These are phyloP conservation scores for Hygrocybe coccinea DNA, from an alignment of 768 basidiomycete species.

Conservation along the genomic window DNA sequence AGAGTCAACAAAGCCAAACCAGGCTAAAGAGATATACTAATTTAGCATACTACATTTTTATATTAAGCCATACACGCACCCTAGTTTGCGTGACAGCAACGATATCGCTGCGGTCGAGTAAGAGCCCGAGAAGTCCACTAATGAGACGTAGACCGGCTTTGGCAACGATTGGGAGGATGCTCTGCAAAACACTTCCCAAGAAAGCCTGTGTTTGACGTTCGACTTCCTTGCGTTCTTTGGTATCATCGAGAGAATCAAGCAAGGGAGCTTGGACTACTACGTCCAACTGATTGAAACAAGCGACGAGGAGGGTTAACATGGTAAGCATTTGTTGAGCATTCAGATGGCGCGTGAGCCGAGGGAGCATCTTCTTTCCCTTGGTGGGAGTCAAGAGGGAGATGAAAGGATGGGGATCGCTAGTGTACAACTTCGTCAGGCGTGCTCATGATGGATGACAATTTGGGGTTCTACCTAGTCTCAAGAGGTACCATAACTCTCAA, in stretches of 20 bases:
- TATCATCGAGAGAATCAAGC: slow-evolving; percentile 64
- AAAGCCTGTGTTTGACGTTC: slow-evolving; percentile 92
- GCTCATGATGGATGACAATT: background rate
- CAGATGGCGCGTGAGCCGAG: slow-evolving; percentile 82
- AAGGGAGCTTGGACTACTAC: slow-evolving; percentile 75
- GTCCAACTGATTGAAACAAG: slow-evolving; percentile 91
- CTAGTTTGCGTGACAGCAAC: slow-evolving; percentile 70
- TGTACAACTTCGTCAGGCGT: background rate
- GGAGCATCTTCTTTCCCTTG: slow-evolving; percentile 91
- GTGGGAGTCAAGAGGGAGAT: slow-evolving; percentile 81
- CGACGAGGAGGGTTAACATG: slow-evolving; percentile 84
- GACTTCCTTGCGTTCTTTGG: slow-evolving; percentile 56
- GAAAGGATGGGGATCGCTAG: slow-evolving; percentile 92
- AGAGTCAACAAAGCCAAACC: slow-evolving; percentile 87
- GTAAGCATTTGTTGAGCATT: slow-evolving; percentile 76
- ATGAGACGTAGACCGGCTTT: slow-evolving; percentile 76
- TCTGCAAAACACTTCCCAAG: slow-evolving; percentile 78
- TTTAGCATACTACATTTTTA: slow-evolving; percentile 6
- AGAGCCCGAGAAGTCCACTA: slow-evolving; percentile 77
- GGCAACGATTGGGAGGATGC: slow-evolving; percentile 77
- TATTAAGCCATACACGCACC: slow-evolving; percentile 42
- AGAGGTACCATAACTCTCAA: slow-evolving; percentile 86
- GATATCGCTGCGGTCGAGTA: slow-evolving; percentile 76
- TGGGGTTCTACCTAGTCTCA: slow-evolving; percentile 72
- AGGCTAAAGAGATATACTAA: slow-evolving; percentile 49